Base-by-base conservation (phyloP, 2,329 filamentous ascomycete species). In the Claviceps capensis region DNA sequence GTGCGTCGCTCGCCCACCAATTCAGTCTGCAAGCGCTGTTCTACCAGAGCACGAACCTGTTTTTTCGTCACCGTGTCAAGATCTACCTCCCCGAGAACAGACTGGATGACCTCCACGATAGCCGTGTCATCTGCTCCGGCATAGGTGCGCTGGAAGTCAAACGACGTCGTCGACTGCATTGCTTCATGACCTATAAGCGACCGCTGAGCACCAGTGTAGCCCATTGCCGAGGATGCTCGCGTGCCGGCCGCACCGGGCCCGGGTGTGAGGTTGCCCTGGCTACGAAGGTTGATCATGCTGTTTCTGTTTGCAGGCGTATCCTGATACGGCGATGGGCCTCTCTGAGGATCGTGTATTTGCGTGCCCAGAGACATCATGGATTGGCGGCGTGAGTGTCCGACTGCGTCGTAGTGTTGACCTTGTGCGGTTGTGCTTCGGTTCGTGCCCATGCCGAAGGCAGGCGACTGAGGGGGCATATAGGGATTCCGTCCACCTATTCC, bases 21-120 rank as follows among this genome's bases (percentile, higher is more conserved):
- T 66, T 95, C 89, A 4, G 86, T 91, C 72, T 96, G 91, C 56
- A 98, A 71, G 61, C 90, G 81, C 72, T 96, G 89, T 72, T 98
- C 93, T 13, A 95, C 89, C 45, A 97, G 77, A 3, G 87, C 90
- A 49, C 87, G 79, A 52, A 93, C 85, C 71, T 97, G 91, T 73
- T 98, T 98, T 82, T 97, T 98, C 6, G 93, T 98, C 47, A 97
- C 88, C n/a, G 79, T 91, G 66, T 98, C 93, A 43, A 98, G 75
- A 67, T 98, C 91, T 0, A 96, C 89, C 62, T 96, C 91, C 16
- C 76, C 71, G 56, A 98, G 74, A 60, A 93, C 93, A 49, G 77
- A 74, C 62, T 88, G 85, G 56, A 97, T 91, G 1, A 87, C 86
- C 55, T 94, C 86, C 17, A 88, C 77, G 57, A 98, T 96, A 55